Percentiles rank a stretch among this genome's conserved stretches.
These are phyloP conservation scores for Termitomyces sp. DNA, from an alignment of 768 basidiomycete genomes.

Conservation along the genomic window DNA sequence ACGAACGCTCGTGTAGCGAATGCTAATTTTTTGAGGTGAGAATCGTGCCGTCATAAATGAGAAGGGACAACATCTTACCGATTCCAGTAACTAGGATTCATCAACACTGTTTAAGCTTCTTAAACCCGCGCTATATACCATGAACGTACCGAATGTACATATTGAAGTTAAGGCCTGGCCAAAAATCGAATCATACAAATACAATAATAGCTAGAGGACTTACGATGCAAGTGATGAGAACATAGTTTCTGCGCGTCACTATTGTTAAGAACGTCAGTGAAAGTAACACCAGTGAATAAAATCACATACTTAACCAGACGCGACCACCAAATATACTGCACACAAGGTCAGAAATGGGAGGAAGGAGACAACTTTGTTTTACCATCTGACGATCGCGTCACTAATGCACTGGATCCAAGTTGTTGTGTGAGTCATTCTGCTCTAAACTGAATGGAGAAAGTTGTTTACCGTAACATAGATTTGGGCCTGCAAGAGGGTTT, in stretches of 20 bases:
- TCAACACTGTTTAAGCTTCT: neutral
- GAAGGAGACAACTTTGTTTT: neutral
- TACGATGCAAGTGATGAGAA: constrained; percentile 16
- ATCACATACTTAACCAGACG: constrained; percentile 20
- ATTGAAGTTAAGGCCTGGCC: constrained; percentile 8
- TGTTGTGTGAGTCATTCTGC: neutral
- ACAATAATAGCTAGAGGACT: too few species aligned
- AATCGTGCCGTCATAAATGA: neutral
- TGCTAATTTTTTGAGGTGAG: constrained; percentile 9
- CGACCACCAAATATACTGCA: constrained; percentile 21
- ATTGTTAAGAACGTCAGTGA: neutral
- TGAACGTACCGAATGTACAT: constrained; percentile 13
- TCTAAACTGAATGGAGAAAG: neutral
- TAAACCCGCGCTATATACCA: neutral
- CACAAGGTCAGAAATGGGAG: neutral
- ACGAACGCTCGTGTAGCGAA: constrained; percentile 26
- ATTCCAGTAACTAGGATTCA: constrained; percentile 11
- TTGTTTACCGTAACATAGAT: constrained; percentile 10
- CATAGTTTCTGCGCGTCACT: constrained; percentile 16
- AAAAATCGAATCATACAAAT: neutral
- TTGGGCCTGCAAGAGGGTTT: neutral
- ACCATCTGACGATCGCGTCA: constrained; percentile 27
- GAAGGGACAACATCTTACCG: constrained; percentile 5
- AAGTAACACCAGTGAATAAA: neutral
- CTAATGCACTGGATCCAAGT: constrained; percentile 13